Conservation (phyloP, 1,139 yeast genomes). For the Spathaspora sp. region DNA sequence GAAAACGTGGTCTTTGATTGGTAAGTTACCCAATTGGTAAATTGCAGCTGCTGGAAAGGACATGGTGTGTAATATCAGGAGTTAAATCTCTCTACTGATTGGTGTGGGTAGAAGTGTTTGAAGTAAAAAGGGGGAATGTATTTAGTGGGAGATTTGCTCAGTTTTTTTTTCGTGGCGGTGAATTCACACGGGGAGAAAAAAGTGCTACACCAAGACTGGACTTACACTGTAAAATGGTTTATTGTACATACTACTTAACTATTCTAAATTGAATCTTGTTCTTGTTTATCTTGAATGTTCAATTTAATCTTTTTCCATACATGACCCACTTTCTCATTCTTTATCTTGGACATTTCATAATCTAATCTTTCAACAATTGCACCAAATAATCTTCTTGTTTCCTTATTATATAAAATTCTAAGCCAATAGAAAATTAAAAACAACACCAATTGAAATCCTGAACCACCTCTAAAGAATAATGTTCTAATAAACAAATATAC, state of each 20-base stretch:
- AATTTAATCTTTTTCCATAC: slow-evolving; percentile 43
- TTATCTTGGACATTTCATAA: slow-evolving; percentile 35
- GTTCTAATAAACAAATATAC: slow-evolving; percentile 58
- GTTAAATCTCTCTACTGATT: slow-evolving; percentile 33
- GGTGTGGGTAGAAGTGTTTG: neutral
- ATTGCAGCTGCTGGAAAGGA: slow-evolving; percentile 38
- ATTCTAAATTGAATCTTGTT: slow-evolving; percentile 5
- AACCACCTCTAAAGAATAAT: slow-evolving; percentile 57
- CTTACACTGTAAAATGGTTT: neutral
- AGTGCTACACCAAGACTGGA: too few relatives aligned
- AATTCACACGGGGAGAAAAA: too few relatives aligned
- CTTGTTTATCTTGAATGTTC: slow-evolving; percentile 36
- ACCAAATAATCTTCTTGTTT: slow-evolving; percentile 45
- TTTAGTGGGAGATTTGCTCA: too few relatives aligned
- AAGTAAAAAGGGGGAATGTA: neutral
- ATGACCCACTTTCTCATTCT: slow-evolving; percentile 47
- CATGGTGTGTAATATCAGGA: slow-evolving; percentile 26
- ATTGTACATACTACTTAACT: neutral
- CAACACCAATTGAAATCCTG: slow-evolving; percentile 64
- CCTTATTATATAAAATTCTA: slow-evolving; percentile 55
- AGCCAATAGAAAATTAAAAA: slow-evolving; percentile 68
- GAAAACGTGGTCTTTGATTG: slow-evolving; percentile 90
- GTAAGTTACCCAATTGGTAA: slow-evolving; percentile 74
- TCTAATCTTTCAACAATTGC: slow-evolving; percentile 45
- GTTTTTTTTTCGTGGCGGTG: too few relatives aligned